phyloP scores from a whole-genome alignment of 306 rosid genomes.

The Cicer arietinum region DNA sequence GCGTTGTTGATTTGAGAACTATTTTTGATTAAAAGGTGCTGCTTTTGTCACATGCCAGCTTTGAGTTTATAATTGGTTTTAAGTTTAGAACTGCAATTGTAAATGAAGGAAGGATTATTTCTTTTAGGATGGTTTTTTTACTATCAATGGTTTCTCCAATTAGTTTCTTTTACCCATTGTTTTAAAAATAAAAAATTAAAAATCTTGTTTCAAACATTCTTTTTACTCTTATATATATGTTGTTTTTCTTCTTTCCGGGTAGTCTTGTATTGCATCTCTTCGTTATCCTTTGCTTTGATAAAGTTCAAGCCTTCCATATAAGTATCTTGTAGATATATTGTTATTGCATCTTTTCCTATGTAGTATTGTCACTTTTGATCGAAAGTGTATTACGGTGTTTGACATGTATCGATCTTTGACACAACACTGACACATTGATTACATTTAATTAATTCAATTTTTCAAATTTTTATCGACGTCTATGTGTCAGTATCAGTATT shows the following conservation, averaged over 20 bases:
- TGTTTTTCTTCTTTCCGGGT: not conserved
- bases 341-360: not conserved
- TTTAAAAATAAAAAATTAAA: not conserved
- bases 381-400: too few relatives aligned
- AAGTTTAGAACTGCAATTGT: constrained; percentile 26
- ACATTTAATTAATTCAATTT: too few relatives aligned
- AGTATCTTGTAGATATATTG: not conserved
- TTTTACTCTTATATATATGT: not conserved
- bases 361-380: too few relatives aligned
- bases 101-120: constrained; percentile 31
- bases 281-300: not conserved
- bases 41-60: constrained; percentile 15
- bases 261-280: not conserved
- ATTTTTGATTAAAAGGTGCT: constrained; percentile 23
- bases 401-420: too few relatives aligned
- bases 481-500: too few relatives aligned
- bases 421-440: too few relatives aligned
- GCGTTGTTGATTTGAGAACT: constrained; percentile 16
- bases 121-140: not conserved
- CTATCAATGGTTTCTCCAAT: not conserved
- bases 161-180: not conserved
- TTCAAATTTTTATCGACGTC: too few relatives aligned
- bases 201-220: not conserved
- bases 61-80: constrained; percentile 5
- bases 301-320: not conserved